Base-by-base conservation (phyloP, 768 basidiomycete genomes). In the Cystofilobasidium capitatum region DNA sequence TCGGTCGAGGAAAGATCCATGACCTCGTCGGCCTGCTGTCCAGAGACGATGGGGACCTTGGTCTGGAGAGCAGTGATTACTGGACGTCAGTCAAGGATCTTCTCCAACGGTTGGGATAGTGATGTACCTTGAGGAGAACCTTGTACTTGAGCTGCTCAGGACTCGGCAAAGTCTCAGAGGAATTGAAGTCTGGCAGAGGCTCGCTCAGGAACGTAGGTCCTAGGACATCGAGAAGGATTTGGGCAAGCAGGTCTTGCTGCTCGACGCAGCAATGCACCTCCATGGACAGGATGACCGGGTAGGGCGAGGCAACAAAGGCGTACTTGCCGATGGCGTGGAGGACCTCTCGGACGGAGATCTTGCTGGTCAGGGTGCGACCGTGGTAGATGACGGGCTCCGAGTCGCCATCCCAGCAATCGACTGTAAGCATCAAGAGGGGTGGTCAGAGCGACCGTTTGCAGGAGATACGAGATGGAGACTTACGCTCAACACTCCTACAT, bases 401-500 rank as follows among this genome's bases (percentile, higher is more conserved):
- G 37, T 91, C 88, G 14, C 93, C 92, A 70, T 96, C 90, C 74
- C 86, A 96, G 49, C 93, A 85, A 72, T 98, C 94, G 73, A 98
- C 92, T 97, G 69, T 9, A 36, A 29, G 0, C 59, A 51, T 7
- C 33, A 35, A 33, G n/a, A 33, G 20, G 12, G 9, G 40, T 36
- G 51, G 17, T 40, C 22, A 26, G 33, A 14, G 20, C 14, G 58
- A n/a, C 33, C 54, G 10, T 57, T 24, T n/a, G 33, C 39, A 54
- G 36, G 58, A 57, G 45, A 29, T 7, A 39, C 60, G 22, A 31
- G 29, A 31, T 44, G 39, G 6, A 14, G 2, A 82, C 88, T 71
- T 72, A 92, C 93, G 76, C 77, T 98, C 93, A 35, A 98, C 93
- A 65, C 88, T 91, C n/a, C 93, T 83, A 75, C 92, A 94, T 40